Evolutionary conservation across 441 rosid species (phyloP).

Genomic region (Breynia disticha): DNA sequence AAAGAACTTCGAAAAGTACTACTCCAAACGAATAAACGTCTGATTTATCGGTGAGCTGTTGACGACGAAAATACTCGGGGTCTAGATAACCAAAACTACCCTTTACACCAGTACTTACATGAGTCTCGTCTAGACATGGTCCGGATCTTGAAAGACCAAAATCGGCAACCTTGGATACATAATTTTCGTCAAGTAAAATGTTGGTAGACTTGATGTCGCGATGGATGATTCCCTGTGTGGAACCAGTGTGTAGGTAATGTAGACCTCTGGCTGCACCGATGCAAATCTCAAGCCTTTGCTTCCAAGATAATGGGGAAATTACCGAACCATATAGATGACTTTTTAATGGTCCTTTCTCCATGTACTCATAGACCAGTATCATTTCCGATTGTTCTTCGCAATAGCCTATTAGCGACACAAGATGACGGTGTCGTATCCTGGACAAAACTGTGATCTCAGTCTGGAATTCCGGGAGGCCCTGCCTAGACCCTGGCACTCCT

Average conservation of each 20-base stretch:
- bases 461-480: slow-evolving; percentile 87
- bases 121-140: slow-evolving; percentile 75
- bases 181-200: slow-evolving; percentile 60
- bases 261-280: slow-evolving; percentile 89
- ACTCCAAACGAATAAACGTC: slow-evolving; percentile 88
- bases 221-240: slow-evolving; percentile 82
- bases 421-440: slow-evolving; percentile 77
- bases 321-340: slow-evolving; percentile 58
- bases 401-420: slow-evolving; percentile 76
- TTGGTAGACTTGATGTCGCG: slow-evolving; percentile 90
- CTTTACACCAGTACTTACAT: slow-evolving; percentile 83
- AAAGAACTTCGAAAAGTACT: slow-evolving; percentile 72
- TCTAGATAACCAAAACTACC: slow-evolving; percentile 96
- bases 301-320: slow-evolving; percentile 59
- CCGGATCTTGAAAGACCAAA: slow-evolving; percentile 91
- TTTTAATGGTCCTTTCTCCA: slow-evolving; percentile 83
- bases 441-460: slow-evolving; percentile 69
- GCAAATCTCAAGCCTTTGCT: slow-evolving; percentile 75
- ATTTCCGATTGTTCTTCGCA: slow-evolving; percentile 90
- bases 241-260: slow-evolving; percentile 90
- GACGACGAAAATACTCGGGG: slow-evolving; percentile 84
- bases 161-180: slow-evolving; percentile 80
- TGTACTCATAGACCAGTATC: slow-evolving; percentile 82
- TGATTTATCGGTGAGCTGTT: slow-evolving; percentile 83
- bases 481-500: slow-evolving; percentile 80